Evolutionary conservation across 2,329 filamentous ascomycete genomes (phyloP).

Genomic region (Diaporthe citri): DNA sequence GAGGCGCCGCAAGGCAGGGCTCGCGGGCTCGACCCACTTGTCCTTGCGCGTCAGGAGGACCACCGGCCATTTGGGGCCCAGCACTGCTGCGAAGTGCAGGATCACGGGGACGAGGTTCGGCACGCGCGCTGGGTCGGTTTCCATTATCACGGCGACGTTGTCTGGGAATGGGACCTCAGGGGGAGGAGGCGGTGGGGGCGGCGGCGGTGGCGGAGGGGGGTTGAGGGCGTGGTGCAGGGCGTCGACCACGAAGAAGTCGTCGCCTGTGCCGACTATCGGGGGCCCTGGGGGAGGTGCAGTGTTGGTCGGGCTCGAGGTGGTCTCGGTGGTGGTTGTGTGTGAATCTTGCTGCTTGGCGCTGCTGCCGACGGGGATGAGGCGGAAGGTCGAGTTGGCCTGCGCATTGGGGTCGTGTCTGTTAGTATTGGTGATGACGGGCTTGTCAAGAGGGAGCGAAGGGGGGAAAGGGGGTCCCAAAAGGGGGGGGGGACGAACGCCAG

Average conservation of each 20-base stretch:
- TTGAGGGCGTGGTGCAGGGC: slow-evolving; percentile 35
- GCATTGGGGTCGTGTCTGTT: background rate
- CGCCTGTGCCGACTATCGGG: slow-evolving; percentile 33
- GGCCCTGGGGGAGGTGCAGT: slow-evolving; percentile 14
- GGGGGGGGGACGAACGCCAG: slow-evolving; percentile 16
- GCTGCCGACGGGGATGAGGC: slow-evolving; percentile 34
- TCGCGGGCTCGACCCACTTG: slow-evolving; percentile 44
- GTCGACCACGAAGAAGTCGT: slow-evolving; percentile 38
- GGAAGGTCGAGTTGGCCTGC: slow-evolving; percentile 37
- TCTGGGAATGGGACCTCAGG: slow-evolving; percentile 26
- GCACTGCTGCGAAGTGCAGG: slow-evolving; percentile 49
- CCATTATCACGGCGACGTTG: slow-evolving; percentile 46
- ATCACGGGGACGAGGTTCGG: slow-evolving; percentile 52
- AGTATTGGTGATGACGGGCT: background rate
- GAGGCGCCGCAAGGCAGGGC: slow-evolving; percentile 53
- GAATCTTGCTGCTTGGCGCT: background rate
- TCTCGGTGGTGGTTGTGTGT: background rate
- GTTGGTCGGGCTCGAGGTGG: background rate
- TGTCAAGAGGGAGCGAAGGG: background rate
- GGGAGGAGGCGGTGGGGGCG: slow-evolving; percentile 31
- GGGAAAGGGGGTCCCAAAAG: background rate
- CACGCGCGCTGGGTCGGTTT: slow-evolving; percentile 57
- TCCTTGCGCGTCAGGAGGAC: slow-evolving; percentile 56
- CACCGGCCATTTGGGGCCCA: slow-evolving; percentile 59
- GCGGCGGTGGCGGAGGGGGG: slow-evolving; percentile 32